A percentile compares a stretch with the other conserved stretches of the same genome.
phyloP scores from a whole-genome alignment of 148 eudicot genomes.

The Persicaria maculosa region DNA sequence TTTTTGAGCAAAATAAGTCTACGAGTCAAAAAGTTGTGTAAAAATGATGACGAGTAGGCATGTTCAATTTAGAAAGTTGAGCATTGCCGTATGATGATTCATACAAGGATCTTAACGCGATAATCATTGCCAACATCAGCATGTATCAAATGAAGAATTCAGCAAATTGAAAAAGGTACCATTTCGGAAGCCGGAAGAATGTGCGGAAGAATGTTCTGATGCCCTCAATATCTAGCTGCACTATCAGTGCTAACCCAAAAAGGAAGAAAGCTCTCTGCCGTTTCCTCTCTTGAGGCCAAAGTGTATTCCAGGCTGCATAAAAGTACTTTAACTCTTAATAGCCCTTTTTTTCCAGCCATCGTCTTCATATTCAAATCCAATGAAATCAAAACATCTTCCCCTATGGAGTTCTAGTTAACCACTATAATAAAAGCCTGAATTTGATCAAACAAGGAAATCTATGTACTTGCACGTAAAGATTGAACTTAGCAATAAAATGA shows the following conservation, averaged over 20 bases:
- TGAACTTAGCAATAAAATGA: background rate
- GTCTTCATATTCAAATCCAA: background rate
- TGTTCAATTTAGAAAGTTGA: background rate
- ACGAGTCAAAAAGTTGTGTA: background rate
- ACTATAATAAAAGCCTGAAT: background rate
- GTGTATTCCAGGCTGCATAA: slow-evolving; percentile 82
- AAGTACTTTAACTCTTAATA: background rate
- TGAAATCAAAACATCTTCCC: background rate
- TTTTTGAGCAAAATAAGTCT: background rate
- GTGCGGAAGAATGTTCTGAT: slow-evolving; percentile 77
- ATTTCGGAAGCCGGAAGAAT: slow-evolving; percentile 82
- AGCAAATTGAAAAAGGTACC: slow-evolving; percentile 31
- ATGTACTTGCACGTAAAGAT: background rate
- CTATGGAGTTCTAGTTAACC: background rate
- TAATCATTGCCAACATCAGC: background rate
- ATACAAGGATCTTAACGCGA: background rate
- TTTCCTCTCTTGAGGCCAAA: slow-evolving; percentile 98
- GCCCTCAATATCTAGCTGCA: slow-evolving; percentile 87
- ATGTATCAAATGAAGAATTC: background rate
- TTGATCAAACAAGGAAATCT: background rate
- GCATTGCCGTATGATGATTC: background rate
- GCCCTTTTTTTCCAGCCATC: background rate
- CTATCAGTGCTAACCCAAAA: slow-evolving; percentile 84
- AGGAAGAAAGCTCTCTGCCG: slow-evolving; percentile 95
- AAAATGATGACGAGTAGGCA: background rate